Conservation (phyloP, 768 basidiomycete genomes). For the Agaricus sinodeliciosus region DNA sequence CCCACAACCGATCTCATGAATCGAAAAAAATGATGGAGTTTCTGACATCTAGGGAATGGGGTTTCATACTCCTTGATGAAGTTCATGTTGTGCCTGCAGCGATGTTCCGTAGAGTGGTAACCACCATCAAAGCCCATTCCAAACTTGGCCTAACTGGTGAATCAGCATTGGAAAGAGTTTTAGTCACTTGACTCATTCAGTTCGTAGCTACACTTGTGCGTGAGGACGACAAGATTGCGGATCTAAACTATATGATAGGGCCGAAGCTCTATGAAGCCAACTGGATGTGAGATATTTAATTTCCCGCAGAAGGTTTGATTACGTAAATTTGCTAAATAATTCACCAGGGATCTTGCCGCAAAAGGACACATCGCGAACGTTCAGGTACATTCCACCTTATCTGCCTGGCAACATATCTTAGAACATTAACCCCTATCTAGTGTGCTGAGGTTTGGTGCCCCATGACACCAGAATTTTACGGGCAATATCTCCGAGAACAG, state of each 20-base stretch:
- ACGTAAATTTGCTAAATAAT: slow-evolving; percentile 10
- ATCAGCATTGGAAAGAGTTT: slow-evolving; percentile 13
- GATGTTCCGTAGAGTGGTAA: slow-evolving; percentile 97
- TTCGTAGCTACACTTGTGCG: slow-evolving; percentile 88
- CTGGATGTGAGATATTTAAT: slow-evolving; percentile 67
- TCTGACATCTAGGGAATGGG: slow-evolving; percentile 97
- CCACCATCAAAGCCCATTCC: slow-evolving; percentile 97
- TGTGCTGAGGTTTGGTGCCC: slow-evolving; percentile 99
- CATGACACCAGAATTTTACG: slow-evolving; percentile 99
- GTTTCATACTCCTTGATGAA: slow-evolving; percentile 95
- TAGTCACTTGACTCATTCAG: neutral
- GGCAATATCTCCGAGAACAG: slow-evolving; percentile 91
- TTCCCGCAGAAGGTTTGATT: slow-evolving; percentile 8
- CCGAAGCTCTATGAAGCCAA: slow-evolving; percentile 99
- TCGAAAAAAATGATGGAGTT: slow-evolving; percentile 99
- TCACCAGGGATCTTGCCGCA: slow-evolving; percentile 78
- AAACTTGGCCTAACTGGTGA: slow-evolving; percentile 94
- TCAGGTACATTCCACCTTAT: slow-evolving; percentile 55
- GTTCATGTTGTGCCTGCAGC: slow-evolving; percentile 98
- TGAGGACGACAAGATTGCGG: slow-evolving; percentile 98
- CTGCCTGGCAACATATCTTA: neutral
- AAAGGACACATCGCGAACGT: slow-evolving; percentile 99
- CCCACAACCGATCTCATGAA: slow-evolving; percentile 96
- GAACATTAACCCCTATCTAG: slow-evolving; percentile 30
- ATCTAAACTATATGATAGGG: slow-evolving; percentile 98